These are phyloP conservation scores for Gossypium stocksii DNA, from an alignment of 345 rosid genomes.

Conservation along the genomic window DNA sequence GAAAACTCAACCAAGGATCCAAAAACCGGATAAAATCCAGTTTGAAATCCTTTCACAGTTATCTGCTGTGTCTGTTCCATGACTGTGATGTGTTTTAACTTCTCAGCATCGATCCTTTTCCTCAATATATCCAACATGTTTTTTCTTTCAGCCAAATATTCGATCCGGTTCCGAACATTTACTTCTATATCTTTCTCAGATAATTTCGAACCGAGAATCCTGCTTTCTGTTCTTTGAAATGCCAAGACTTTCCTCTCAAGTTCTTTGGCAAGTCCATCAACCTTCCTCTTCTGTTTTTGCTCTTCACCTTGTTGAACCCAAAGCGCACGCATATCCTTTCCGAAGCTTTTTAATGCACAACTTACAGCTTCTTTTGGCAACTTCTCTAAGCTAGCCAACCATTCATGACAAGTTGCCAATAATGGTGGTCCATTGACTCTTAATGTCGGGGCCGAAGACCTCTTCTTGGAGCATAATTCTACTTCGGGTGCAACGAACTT, in stretches of 20 bases:
- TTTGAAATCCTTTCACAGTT: conserved; percentile 33
- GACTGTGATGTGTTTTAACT: conserved; percentile 27
- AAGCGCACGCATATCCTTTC: conserved; percentile 25
- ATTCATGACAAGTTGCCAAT: conserved; percentile 30
- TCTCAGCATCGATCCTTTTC: conserved; percentile 29
- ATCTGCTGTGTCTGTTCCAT: conserved; percentile 33
- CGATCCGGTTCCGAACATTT: conserved; percentile 15
- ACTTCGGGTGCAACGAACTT: conserved; percentile 31
- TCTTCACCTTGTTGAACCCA: conserved; percentile 42
- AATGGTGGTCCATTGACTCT: conserved; percentile 25
- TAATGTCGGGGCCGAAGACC: conserved; percentile 9
- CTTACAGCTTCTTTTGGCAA: conserved; percentile 34
- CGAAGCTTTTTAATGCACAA: conserved; percentile 27
- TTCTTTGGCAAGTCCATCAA: conserved; percentile 30
- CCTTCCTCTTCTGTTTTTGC: conserved; percentile 41
- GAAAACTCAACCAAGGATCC: conserved; percentile 33
- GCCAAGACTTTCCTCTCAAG: conserved; percentile 27
- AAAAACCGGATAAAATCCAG: conserved; percentile 34
- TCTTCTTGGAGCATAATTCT: conserved; percentile 21
- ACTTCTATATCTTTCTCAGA: conserved; percentile 21
- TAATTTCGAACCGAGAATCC: conserved; percentile 25
- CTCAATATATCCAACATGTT: conserved; percentile 28
- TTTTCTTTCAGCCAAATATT: conserved; percentile 29
- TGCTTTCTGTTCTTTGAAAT: conserved; percentile 29
- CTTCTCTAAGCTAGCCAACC: conserved; percentile 32